Percentiles rank a stretch among this genome's conserved stretches.
These are phyloP conservation scores for Sugiyamaella grinbergsii DNA, from an alignment of 1,139 yeast genomes.

Conservation along the genomic window DNA sequence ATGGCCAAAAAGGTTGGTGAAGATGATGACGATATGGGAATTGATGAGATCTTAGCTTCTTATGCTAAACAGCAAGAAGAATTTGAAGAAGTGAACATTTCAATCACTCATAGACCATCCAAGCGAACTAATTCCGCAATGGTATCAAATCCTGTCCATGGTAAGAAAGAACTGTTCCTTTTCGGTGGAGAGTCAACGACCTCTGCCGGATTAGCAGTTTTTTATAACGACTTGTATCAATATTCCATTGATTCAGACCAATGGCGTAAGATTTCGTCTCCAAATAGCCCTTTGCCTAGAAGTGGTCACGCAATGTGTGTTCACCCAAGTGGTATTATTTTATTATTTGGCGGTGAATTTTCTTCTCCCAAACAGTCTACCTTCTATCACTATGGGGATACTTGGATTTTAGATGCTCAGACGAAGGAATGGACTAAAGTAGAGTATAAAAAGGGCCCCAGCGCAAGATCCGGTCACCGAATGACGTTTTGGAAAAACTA, in stretches of 20 bases:
- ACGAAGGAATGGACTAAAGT: conserved; percentile 89
- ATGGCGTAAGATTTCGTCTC: conserved; percentile 80
- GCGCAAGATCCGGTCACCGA: conserved; percentile 90
- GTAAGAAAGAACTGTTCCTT: conserved; percentile 71
- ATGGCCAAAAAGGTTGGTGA: conserved; percentile 71
- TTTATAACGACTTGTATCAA: conserved; percentile 78
- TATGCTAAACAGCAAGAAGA: conserved; percentile 76
- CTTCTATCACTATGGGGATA: conserved; percentile 94
- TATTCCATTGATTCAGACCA: conserved; percentile 75
- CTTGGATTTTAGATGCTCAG: conserved; percentile 86
- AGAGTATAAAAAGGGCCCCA: conserved; percentile 74
- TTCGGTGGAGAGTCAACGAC: conserved; percentile 84
- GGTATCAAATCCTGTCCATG: conserved; percentile 75
- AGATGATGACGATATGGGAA: conserved; percentile 84
- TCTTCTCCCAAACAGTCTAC: conserved; percentile 95
- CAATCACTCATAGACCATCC: conserved; percentile 59
- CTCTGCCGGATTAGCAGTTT: conserved; percentile 57
- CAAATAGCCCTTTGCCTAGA: conserved; percentile 88
- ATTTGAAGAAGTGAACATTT: conserved; percentile 70
- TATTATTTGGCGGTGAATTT: conserved; percentile 95
- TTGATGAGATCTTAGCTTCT: conserved; percentile 79
- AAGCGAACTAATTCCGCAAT: conserved; percentile 73
- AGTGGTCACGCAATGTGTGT: conserved; percentile 94
- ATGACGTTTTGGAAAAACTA: conserved; percentile 90
- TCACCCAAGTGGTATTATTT: conserved; percentile 83